Percentiles rank a stretch among this genome's conserved stretches.
Evolutionary conservation across 108 stramenopile genomes (phyloP).

Genomic region (Conticribra weissflogii): DNA sequence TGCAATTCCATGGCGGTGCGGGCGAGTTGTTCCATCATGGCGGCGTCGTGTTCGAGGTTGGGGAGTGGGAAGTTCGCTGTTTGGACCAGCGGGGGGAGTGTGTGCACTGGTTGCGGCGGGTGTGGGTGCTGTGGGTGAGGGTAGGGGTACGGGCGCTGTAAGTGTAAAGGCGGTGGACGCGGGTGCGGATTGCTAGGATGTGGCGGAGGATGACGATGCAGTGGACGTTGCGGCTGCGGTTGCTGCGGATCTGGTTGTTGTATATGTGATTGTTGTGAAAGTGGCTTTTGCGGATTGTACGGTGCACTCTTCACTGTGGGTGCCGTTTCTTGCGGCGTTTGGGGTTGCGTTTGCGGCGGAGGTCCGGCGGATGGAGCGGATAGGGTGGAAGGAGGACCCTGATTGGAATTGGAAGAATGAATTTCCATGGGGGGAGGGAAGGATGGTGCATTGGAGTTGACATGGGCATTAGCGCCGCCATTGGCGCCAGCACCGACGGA

Average conservation of each 20-base stretch:
- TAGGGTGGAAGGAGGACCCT: too few species aligned
- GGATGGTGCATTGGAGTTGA: too few species aligned
- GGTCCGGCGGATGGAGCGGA: background rate
- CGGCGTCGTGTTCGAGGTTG: slow-evolving; percentile 49
- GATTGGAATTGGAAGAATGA: too few species aligned
- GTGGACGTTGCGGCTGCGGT: slow-evolving; percentile 1
- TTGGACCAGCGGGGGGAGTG: slow-evolving; percentile 16
- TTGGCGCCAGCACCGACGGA: background rate
- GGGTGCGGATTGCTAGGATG: slow-evolving; percentile 3
- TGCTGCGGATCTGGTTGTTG: too few species aligned
- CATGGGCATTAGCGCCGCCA: too few species aligned
- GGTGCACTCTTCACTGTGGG: too few species aligned
- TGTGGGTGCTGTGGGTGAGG: background rate
- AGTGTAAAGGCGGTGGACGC: slow-evolving; percentile 4
- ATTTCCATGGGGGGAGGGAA: too few species aligned
- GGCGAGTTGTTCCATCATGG: slow-evolving; percentile 86
- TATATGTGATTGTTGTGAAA: background rate
- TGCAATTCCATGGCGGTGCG: slow-evolving; percentile 84
- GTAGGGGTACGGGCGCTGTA: background rate
- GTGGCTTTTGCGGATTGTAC: background rate
- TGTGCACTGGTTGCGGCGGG: background rate
- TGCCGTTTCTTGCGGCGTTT: too few species aligned
- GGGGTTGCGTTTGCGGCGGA: background rate
- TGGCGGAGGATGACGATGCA: slow-evolving; percentile 22
- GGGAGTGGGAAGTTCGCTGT: slow-evolving; percentile 17